Percentiles rank a stretch among this genome's conserved stretches.
These are phyloP conservation scores for Chalara sp. DNA, from an alignment of 2,329 filamentous ascomycete genomes.

Conservation along the genomic window DNA sequence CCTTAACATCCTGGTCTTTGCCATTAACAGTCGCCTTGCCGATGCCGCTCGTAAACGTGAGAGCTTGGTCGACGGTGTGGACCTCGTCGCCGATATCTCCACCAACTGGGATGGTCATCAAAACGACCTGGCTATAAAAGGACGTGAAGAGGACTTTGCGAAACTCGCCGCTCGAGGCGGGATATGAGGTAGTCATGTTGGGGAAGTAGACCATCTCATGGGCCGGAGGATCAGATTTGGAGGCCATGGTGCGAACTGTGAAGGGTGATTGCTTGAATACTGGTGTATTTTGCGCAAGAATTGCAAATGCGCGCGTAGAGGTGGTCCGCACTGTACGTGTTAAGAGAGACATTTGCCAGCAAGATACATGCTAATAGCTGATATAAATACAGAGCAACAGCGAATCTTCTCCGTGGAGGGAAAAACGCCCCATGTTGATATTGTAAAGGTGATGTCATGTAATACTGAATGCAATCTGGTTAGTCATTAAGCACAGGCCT, in stretches of 20 bases:
- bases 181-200: constrained; percentile 44
- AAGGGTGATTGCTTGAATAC: neutral
- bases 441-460: too few relatives aligned
- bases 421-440: too few relatives aligned
- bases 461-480: too few relatives aligned
- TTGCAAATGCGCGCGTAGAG: neutral
- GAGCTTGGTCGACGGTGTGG: constrained; percentile 57
- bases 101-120: constrained; percentile 57
- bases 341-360: constrained; percentile 1
- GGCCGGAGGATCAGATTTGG: constrained; percentile 31
- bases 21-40: constrained; percentile 52
- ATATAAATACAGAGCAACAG: too few relatives aligned
- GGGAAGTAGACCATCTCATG: constrained; percentile 57
- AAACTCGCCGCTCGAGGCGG: constrained; percentile 49
- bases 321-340: neutral
- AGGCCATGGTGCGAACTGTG: constrained; percentile 14
- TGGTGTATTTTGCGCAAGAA: neutral
- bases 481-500: too few relatives aligned
- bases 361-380: too few relatives aligned
- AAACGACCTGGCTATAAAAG: constrained; percentile 54
- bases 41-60: constrained; percentile 55
- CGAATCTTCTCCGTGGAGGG: too few relatives aligned
- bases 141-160: constrained; percentile 56
- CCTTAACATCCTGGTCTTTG: constrained; percentile 42
- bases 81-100: constrained; percentile 64